Conservation (phyloP, 768 basidiomycete genomes). For the Amanita pallidorosea region DNA sequence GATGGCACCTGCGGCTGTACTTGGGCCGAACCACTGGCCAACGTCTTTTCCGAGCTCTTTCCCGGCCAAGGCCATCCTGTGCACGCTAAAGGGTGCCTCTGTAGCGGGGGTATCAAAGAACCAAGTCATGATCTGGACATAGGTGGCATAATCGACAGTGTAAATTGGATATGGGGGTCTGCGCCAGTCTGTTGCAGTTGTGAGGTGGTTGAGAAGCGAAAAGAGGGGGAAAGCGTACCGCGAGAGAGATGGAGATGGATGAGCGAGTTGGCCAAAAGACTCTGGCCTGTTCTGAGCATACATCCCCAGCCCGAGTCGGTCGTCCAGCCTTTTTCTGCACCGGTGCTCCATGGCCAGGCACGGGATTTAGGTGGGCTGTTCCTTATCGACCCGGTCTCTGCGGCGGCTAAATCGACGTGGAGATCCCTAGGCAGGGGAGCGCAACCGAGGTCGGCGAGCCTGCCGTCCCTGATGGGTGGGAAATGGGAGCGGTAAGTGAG, state of each 20-base stretch:
- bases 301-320: conserved; percentile 28
- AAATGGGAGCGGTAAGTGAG: conserved; percentile 90
- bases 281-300: conserved; percentile 27
- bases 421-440: conserved; percentile 4
- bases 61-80: conserved; percentile 91
- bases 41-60: conserved; percentile 93
- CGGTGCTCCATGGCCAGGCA: conserved; percentile 55
- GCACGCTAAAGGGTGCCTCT: conserved; percentile 85
- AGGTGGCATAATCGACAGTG: conserved; percentile 67
- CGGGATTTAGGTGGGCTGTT: conserved; percentile 27
- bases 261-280: conserved; percentile 23
- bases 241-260: conserved; percentile 56
- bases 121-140: conserved; percentile 89
- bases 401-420: neutral
- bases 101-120: conserved; percentile 87
- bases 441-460: conserved; percentile 23
- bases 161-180: conserved; percentile 51
- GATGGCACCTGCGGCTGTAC: conserved; percentile 94
- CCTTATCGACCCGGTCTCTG: neutral
- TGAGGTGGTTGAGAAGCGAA: neutral
- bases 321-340: conserved; percentile 59
- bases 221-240: conserved; percentile 17
- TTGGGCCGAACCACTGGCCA: conserved; percentile 97
- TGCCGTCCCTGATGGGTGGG: conserved; percentile 61
- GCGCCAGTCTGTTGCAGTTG: conserved; percentile 66